phyloP scores from a whole-genome alignment of 345 rosid genomes.

The Theobroma cacao region DNA sequence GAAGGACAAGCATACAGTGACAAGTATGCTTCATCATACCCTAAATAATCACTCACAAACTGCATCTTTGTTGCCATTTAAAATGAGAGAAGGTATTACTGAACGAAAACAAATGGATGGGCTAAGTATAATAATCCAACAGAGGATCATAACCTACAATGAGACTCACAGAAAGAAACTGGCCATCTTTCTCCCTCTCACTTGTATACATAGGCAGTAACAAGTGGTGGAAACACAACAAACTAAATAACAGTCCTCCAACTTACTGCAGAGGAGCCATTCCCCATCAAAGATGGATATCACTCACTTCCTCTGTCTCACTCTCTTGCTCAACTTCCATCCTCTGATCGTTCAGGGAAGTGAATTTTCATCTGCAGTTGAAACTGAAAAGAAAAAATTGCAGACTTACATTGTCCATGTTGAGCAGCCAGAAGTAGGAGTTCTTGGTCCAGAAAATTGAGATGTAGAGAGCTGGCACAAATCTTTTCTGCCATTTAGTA shows the following conservation, averaged over 20 bases:
- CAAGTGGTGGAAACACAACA: not conserved
- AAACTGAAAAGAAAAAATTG: not conserved
- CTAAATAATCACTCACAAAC: not conserved
- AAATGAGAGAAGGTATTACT: not conserved
- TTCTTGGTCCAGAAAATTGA: not conserved
- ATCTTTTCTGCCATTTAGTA: constrained; percentile 29
- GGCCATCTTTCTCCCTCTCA: not conserved
- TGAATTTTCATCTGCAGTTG: not conserved
- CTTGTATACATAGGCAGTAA: not conserved
- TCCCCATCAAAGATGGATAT: not conserved
- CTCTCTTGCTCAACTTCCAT: not conserved
- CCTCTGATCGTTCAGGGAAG: not conserved
- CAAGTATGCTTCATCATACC: not conserved
- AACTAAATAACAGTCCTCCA: not conserved
- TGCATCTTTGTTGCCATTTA: not conserved
- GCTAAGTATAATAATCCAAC: not conserved
- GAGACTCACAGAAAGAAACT: not conserved
- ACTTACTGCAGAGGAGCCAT: not conserved
- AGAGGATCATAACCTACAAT: not conserved
- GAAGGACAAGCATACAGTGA: not conserved
- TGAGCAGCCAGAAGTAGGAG: constrained; percentile 19
- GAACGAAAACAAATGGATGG: not conserved
- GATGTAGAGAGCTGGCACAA: constrained; percentile 24
- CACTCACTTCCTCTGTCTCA: not conserved
- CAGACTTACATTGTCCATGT: constrained; percentile 46